Percentiles rank a stretch among this genome's conserved stretches.
Conservation (phyloP, 2,329 filamentous ascomycete genomes). For the Ophiostoma ulmi region DNA sequence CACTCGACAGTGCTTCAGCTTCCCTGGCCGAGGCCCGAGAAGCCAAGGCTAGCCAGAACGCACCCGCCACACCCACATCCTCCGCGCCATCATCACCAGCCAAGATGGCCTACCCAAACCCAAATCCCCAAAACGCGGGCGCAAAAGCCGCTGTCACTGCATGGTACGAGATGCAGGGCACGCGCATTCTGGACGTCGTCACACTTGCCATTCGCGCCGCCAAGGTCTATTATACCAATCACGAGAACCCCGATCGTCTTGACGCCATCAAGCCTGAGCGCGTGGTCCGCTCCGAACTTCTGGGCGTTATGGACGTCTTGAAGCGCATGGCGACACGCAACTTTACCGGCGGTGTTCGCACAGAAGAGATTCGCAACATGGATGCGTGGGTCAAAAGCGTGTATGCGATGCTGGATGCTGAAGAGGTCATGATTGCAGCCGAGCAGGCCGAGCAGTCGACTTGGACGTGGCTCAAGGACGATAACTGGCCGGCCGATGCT, state of each 20-base stretch:
- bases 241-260: conserved; percentile 78
- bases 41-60: conserved; percentile 31
- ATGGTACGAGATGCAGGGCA: conserved; percentile 83
- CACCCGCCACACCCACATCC: conserved; percentile 15
- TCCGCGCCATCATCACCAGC: conserved; percentile 20
- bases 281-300: conserved; percentile 74
- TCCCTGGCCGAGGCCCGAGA: conserved; percentile 57
- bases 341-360: conserved; percentile 75
- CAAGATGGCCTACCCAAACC: neutral
- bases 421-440: conserved; percentile 69
- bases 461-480: conserved; percentile 72
- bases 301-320: conserved; percentile 81
- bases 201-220: conserved; percentile 94
- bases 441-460: conserved; percentile 65
- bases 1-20: conserved; percentile 63
- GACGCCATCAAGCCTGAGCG: conserved; percentile 85
- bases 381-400: conserved; percentile 74
- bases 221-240: conserved; percentile 92
- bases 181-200: conserved; percentile 86
- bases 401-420: conserved; percentile 66
- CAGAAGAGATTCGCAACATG: conserved; percentile 72
- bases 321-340: conserved; percentile 86
- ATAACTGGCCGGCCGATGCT: conserved; percentile 59
- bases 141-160: conserved; percentile 38
- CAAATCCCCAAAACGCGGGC: conserved; percentile 20